Base-by-base conservation (phyloP, 1,284 basidiomycete genomes). In the Meripilus lineatus region DNA sequence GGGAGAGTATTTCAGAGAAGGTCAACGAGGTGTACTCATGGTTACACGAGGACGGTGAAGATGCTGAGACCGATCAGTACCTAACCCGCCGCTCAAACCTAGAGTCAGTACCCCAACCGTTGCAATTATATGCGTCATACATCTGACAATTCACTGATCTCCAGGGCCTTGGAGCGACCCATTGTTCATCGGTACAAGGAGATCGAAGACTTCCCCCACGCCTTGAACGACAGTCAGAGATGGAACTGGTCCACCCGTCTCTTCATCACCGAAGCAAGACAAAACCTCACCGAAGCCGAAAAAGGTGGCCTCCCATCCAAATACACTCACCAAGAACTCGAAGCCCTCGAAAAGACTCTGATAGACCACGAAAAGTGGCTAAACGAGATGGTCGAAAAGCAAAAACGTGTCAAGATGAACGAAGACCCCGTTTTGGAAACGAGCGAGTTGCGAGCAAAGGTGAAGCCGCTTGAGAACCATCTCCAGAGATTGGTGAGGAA, bases 111-210 rank as follows among this genome's bases (percentile, higher is more conserved):
- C 13, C 25, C 25, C 26, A 11, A n/a, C n/a, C n/a, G n/a, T n/a
- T n/a, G n/a, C n/a, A n/a, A n/a, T n/a, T 40, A 14, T 44, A 2
- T 25, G 4, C n/a, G n/a, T n/a, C n/a, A n/a, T n/a, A n/a, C n/a
- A n/a, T 6, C n/a, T n/a, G n/a, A n/a, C n/a, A n/a, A n/a, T n/a
- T n/a, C n/a, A n/a, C n/a, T n/a, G 32, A 45, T 46, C 18, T 34
- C 14, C 55, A 93, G 91, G 66, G 68, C 72, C 33, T 67, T 94
- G 47, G 93, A 97, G 62, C 71, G 74, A 36, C 90, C 92, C 2
- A 82, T 97, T 46, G 75, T 89, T 35, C 78, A 84, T 58, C 86
- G 96, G 10, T 89, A 94, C 66, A 77, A 79, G 59, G 93, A 99
- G 66, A 85, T 86, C 44, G 81, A 86, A 53, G 79, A 81, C 54